phyloP scores from a whole-genome alignment of 768 basidiomycete genomes.

The Plicaturopsis crispa region DNA sequence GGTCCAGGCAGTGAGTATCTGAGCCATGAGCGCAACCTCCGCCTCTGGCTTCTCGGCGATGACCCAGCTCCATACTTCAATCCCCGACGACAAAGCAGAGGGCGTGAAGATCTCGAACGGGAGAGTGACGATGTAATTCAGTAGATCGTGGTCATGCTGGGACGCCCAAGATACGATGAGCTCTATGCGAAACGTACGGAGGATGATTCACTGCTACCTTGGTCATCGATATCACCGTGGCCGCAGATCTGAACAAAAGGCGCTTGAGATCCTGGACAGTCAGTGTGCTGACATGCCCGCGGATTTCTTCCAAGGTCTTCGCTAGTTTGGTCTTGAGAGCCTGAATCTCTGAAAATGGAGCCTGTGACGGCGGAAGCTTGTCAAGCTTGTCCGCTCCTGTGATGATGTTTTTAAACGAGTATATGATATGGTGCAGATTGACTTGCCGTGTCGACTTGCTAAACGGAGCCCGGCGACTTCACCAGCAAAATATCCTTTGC shows the following conservation, averaged over 20 bases:
- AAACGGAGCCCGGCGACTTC: slow-evolving; percentile 78
- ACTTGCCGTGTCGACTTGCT: slow-evolving; percentile 55
- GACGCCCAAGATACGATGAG: not conserved
- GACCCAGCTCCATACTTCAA: slow-evolving; percentile 96
- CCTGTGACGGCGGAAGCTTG: slow-evolving; percentile 49
- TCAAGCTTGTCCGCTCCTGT: slow-evolving; percentile 53
- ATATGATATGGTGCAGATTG: not conserved
- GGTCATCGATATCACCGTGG: slow-evolving; percentile 63
- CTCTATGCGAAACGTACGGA: not conserved
- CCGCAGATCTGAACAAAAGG: slow-evolving; percentile 80
- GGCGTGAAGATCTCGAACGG: slow-evolving; percentile 90
- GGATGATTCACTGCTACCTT: slow-evolving; percentile 35
- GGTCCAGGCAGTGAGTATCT: slow-evolving; percentile 84
- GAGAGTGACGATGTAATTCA: slow-evolving; percentile 80
- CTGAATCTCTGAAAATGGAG: slow-evolving; percentile 53
- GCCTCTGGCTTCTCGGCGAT: slow-evolving; percentile 77
- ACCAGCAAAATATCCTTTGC: slow-evolving; percentile 85
- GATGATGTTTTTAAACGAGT: slow-evolving; percentile 2
- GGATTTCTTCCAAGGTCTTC: slow-evolving; percentile 58
- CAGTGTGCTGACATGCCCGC: slow-evolving; percentile 62
- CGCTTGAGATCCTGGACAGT: slow-evolving; percentile 80
- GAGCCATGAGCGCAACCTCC: slow-evolving; percentile 79
- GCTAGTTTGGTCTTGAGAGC: slow-evolving; percentile 64
- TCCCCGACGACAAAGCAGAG: slow-evolving; percentile 74
- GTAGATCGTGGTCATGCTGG: slow-evolving; percentile 78